Conservation (phyloP, 1,139 yeast species). For the Yamadazyma taylorii region DNA sequence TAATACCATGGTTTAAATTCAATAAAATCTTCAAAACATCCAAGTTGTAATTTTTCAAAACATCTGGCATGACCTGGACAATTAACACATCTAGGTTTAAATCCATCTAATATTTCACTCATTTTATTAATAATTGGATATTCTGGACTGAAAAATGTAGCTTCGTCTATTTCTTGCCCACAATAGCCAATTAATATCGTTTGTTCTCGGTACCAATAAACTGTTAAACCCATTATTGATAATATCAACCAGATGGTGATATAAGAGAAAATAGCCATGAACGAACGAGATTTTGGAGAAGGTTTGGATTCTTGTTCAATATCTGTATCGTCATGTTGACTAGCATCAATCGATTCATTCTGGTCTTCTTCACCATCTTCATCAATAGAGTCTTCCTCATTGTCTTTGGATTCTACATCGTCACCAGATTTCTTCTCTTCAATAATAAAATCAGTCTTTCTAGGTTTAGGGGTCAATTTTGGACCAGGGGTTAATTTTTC, state of each 20-base stretch:
- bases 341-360: too few relatives aligned
- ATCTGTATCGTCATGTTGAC: constrained; percentile 11
- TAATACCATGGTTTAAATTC: constrained; percentile 54
- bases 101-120: constrained; percentile 34
- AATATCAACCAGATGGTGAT: constrained; percentile 30
- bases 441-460: constrained; percentile 8
- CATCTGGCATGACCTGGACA: constrained; percentile 88
- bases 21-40: constrained; percentile 40
- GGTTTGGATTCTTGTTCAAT: constrained; percentile 1
- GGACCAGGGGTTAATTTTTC: constrained; percentile 20
- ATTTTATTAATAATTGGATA: constrained; percentile 20
- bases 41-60: constrained; percentile 16
- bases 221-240: constrained; percentile 31
- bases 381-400: constrained; percentile 5
- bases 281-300: background rate
- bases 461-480: constrained; percentile 18
- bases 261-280: constrained; percentile 14
- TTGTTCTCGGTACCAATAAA: constrained; percentile 65
- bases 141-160: constrained; percentile 30
- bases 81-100: constrained; percentile 64
- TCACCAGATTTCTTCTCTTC: constrained; percentile 13
- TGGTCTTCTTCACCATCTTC: constrained; percentile 4
- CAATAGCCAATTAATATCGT: constrained; percentile 63
- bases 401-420: constrained; percentile 11
- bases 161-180: constrained; percentile 52